Base-by-base conservation (phyloP, 441 rosid genomes). In the Erysimum cheiri region DNA sequence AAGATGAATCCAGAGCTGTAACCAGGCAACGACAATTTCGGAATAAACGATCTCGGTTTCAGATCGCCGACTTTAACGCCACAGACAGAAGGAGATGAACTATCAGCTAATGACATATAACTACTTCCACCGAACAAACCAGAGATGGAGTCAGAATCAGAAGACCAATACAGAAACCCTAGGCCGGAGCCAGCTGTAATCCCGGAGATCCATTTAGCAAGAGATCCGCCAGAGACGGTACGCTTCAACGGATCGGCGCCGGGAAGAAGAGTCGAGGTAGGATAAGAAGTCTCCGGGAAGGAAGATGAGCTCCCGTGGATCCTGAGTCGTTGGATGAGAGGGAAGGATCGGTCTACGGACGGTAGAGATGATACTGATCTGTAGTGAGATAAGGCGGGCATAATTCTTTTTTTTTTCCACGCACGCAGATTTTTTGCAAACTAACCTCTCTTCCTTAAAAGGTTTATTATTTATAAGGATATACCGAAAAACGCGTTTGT, bases 1-100 rank as follows among this genome's bases (percentile, higher is more conserved):
- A 92, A 71, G 43, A 92, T 71, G 75, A 85, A 83, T 36, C 71
- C 68, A 6, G 95, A 81, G 79, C 72, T 84, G 35, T 74, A 76
- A 44, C 75, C 80, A 35, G 96, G 95, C 58, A 89, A 76, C 0
- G 96, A 82, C 2, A 88, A 65, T 75, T 92, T 92, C 5, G 71
- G 83, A 35, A 80, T 50, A 6, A 66, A 50, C 8, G 83, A 77
- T 43, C 71, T 15, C 4, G 64, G 72, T 8, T 72, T 61, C 52
- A 65, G 60, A 77, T 85, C 80, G 52, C 76, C 74, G 49, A 57
- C 67, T 41, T 77, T 39, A 2, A 74, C 73, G 53, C 69, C 84
- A 70, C 36, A 60, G n/a, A 57, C 72, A 57, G 77, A 36, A 12
- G 81, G 31, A 19, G 80, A 46, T 41, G 91, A 83, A 68, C 60